Evolutionary conservation across 768 basidiomycete genomes (phyloP), one percentile per base, ranked within the genome.

Genomic region (Amanita rimosa): DNA sequence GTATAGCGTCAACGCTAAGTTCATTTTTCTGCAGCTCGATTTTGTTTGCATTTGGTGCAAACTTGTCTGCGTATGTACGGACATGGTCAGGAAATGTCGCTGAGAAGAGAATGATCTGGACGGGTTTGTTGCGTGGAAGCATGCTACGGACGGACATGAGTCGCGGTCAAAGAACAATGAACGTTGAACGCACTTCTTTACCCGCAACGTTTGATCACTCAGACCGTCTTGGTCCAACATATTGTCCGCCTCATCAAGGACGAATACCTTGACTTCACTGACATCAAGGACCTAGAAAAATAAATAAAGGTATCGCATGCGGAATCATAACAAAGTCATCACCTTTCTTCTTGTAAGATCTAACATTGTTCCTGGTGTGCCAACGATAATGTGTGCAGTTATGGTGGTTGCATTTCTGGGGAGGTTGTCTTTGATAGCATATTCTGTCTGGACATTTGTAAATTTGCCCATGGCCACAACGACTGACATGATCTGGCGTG

Each of bases 211-310:
- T 65, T 98, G 94, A 54, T 98, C 95, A 9, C 93, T 91, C 44
- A 98, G 68, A 16, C 89, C 87, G 62, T 93, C 90, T 59, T 91
- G 82, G 61, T 94, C 93, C 56, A 99, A 71, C 95, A 98, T 98
- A 66, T 97, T 96, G 66, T 99, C 96, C 34, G 96, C 96, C 67
- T 99, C 96, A 60, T 99, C 96, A 6, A 98, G 72, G 3, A 98
- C 95, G 49, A 98, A 91, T 3, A 95, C 88, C 60, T 89, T 90
- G 63, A 99, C 76, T 26, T 82, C 72, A 42, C 73, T 76, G 13
- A 83, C 69, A 59, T 98, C 89, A 50, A 98, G 75, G 38, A 91
- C 67, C 70, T 71, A 36, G n/a, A 37, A 46, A 27, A 16, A 22
- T 3, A 3, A 9, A 42, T 19, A 37, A 22, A 29, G 41, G 16